Percentiles rank a stretch among this genome's conserved stretches.
These are phyloP conservation scores for Solanum peruvianum DNA, from an alignment of 257 asterid genomes.

Conservation along the genomic window DNA sequence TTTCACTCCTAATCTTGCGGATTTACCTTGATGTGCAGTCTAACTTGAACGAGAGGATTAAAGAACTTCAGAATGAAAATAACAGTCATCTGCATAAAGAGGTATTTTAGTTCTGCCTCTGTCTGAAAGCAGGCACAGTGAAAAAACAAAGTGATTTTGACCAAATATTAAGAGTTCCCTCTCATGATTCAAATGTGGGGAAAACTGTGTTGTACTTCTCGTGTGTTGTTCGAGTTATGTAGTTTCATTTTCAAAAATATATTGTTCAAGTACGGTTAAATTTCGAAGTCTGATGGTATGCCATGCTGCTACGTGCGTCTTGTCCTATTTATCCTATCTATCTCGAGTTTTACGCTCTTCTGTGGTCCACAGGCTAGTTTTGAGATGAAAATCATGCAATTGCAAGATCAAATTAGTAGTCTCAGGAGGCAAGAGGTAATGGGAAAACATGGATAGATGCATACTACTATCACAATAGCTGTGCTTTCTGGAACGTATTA, in stretches of 20 bases:
- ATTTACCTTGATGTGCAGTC: constrained; percentile 17
- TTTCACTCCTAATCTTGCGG: not conserved
- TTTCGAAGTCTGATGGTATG: not conserved
- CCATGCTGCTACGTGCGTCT: not conserved
- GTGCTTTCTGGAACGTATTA: not conserved
- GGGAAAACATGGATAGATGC: not conserved
- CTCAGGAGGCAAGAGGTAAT: constrained; percentile 41
- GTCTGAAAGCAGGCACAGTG: not conserved
- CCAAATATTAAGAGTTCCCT: not conserved
- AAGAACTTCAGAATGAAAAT: constrained; percentile 32
- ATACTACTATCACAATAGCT: not conserved
- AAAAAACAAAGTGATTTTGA: not conserved
- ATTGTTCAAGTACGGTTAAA: not conserved
- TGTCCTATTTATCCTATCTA: not conserved
- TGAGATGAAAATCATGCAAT: constrained; percentile 27
- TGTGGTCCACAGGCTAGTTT: constrained; percentile 4
- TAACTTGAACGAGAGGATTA: constrained; percentile 27
- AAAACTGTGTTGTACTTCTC: not conserved
- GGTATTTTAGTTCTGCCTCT: constrained; percentile 21
- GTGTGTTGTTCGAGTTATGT: not conserved
- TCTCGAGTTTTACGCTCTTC: not conserved
- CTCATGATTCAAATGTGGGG: not conserved
- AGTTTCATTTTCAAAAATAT: not conserved
- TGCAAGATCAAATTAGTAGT: constrained; percentile 31
- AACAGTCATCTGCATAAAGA: constrained; percentile 22